Percentiles rank a stretch among this genome's conserved stretches.
Conservation (phyloP, 352 stramenopile species). For the Phytophthora ramorum region DNA sequence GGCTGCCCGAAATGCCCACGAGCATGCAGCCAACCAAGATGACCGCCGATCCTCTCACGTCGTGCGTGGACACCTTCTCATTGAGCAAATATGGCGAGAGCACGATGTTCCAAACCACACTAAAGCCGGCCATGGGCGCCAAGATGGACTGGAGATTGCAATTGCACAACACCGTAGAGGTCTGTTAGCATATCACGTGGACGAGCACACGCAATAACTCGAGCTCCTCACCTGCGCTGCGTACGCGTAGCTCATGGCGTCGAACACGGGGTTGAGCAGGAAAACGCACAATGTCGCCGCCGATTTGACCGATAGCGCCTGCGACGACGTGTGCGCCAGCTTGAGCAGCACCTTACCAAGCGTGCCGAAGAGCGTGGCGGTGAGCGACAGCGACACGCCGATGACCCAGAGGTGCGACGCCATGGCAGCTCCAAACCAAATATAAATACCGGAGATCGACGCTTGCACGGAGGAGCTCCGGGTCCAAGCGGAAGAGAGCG, state of each 20-base stretch:
- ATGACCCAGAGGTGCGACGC: conserved; percentile 67
- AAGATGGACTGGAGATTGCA: conserved; percentile 69
- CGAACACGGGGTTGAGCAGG: conserved; percentile 85
- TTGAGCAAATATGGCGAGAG: conserved; percentile 83
- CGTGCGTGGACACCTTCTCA: conserved; percentile 78
- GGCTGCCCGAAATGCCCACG: conserved; percentile 82
- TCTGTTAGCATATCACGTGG: conserved; percentile 30
- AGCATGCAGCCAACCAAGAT: conserved; percentile 81
- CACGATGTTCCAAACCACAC: conserved; percentile 90
- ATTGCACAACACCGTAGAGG: conserved; percentile 27
- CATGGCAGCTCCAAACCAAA: conserved; percentile 38
- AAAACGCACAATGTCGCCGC: conserved; percentile 83
- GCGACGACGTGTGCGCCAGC: conserved; percentile 73
- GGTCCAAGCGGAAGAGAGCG: conserved; percentile 30
- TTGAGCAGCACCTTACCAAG: conserved; percentile 90
- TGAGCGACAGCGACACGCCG: conserved; percentile 79
- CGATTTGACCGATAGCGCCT: conserved; percentile 64
- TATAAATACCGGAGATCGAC: conserved; percentile 29
- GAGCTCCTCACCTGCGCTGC: conserved; percentile 66
- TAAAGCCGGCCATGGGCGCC: conserved; percentile 87
- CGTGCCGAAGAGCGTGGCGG: conserved; percentile 85
- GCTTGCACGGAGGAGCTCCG: conserved; percentile 2
- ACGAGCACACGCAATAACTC: background rate
- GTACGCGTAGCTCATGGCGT: conserved; percentile 89
- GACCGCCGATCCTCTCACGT: conserved; percentile 74